Percentiles rank a stretch among this genome's conserved stretches.
Conservation (phyloP, 1,284 basidiomycete genomes). For the Austroboletus rostrupii region DNA sequence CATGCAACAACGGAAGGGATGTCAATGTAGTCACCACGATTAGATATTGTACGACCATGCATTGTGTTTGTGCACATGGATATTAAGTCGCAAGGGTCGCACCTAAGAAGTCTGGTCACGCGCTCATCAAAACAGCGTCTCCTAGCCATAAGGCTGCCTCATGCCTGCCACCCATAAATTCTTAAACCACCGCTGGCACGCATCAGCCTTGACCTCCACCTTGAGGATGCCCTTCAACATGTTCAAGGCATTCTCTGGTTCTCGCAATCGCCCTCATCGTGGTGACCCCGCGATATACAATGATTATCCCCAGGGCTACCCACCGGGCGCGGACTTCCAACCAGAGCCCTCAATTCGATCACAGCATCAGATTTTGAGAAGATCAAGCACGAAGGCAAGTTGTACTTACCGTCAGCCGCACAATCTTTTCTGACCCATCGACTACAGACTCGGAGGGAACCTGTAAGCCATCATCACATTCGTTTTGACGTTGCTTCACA, state of each 20-base stretch:
- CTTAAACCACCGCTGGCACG: slow-evolving; percentile 12
- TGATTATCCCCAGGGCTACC: slow-evolving; percentile 32
- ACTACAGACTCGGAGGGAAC: slow-evolving; percentile 27
- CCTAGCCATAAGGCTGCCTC: slow-evolving; percentile 25
- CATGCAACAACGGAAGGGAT: no score
- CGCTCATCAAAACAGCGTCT: neutral
- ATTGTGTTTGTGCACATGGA: slow-evolving; percentile 10
- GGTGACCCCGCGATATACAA: slow-evolving; percentile 25
- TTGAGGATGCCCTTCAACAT: slow-evolving; percentile 36
- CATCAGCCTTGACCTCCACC: slow-evolving; percentile 17
- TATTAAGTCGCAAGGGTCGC: neutral
- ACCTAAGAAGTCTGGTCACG: neutral
- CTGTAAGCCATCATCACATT: slow-evolving; percentile 22
- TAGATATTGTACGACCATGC: neutral
- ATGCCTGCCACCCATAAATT: slow-evolving; percentile 29
- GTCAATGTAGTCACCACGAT: no score
- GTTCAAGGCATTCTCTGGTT: slow-evolving; percentile 35
- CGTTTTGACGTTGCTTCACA: slow-evolving; percentile 8
- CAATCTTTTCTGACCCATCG: slow-evolving; percentile 13
- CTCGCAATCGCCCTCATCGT: slow-evolving; percentile 31
- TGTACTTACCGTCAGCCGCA: slow-evolving; percentile 1
- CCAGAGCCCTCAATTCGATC: slow-evolving; percentile 20
- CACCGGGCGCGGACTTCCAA: slow-evolving; percentile 24
- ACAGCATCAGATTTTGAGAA: slow-evolving; percentile 26
- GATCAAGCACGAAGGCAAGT: slow-evolving; percentile 27